These are phyloP conservation scores for Epichloe sibirici DNA, from an alignment of 2,329 filamentous ascomycete genomes.

Conservation along the genomic window DNA sequence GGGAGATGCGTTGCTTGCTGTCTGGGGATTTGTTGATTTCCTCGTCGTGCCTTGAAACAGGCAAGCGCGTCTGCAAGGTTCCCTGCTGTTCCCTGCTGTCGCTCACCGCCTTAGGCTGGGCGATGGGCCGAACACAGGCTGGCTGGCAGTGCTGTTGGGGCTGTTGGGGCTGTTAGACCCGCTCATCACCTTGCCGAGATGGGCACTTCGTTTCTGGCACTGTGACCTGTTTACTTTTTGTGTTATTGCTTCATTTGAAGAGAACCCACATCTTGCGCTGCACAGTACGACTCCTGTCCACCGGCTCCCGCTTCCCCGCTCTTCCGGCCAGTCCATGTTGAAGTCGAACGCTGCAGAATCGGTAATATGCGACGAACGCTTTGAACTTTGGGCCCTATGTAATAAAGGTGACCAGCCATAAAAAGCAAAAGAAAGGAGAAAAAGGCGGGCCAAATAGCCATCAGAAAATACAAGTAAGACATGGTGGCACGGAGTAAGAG, in stretches of 20 bases:
- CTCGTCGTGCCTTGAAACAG: conserved; percentile 20
- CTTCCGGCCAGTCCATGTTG: too few relatives aligned
- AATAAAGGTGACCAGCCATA: neutral
- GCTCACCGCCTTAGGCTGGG: neutral
- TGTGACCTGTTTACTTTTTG: conserved; percentile 4
- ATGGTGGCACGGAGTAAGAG: too few relatives aligned
- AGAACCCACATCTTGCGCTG: conserved; percentile 1
- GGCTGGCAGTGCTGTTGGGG: neutral
- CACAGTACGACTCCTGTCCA: neutral
- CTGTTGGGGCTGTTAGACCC: neutral
- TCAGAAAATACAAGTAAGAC: neutral
- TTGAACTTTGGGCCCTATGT: too few relatives aligned
- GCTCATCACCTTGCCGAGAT: conserved; percentile 2
- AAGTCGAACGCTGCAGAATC: too few relatives aligned
- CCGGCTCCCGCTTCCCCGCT: too few relatives aligned
- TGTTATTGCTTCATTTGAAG: conserved; percentile 4
- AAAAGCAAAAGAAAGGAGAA: neutral
- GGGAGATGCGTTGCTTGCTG: conserved; percentile 16
- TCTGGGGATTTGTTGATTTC: conserved; percentile 28
- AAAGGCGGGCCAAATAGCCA: neutral
- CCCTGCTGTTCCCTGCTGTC: neutral
- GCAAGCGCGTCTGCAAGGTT: conserved; percentile 19
- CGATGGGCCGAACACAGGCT: too few relatives aligned
- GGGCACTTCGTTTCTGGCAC: conserved; percentile 1
- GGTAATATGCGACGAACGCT: too few relatives aligned